phyloP scores from a whole-genome alignment of 176 grass and related monocot species.

The Oryza meyeriana region DNA sequence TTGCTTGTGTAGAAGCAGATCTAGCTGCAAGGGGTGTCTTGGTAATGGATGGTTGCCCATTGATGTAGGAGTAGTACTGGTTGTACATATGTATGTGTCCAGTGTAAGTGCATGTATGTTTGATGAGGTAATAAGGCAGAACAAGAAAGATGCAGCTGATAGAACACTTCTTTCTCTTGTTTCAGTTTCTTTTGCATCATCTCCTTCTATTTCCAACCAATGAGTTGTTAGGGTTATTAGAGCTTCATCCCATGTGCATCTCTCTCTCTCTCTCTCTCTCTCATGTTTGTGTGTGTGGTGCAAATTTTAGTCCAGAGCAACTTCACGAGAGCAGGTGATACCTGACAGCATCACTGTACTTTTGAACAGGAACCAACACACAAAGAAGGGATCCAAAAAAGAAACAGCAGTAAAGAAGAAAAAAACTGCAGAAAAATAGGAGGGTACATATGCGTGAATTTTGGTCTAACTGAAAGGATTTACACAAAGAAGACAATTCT shows the following conservation, averaged over 20 bases:
- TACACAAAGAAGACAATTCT: background rate
- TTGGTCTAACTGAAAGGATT: conserved; percentile 21
- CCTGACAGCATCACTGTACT: conserved; percentile 44
- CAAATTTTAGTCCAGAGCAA: background rate
- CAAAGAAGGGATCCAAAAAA: background rate
- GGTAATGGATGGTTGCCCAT: conserved; percentile 1
- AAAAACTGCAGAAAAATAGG: background rate
- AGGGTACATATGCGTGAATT: background rate
- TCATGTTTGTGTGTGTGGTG: background rate
- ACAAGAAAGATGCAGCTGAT: background rate
- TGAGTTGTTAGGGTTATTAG: conserved; percentile 34
- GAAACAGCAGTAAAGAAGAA: background rate
- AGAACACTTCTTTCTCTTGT: background rate
- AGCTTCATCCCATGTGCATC: conserved; percentile 30
- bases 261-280: background rate
- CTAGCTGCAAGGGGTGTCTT: conserved; percentile 19
- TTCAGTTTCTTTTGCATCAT: conserved; percentile 40
- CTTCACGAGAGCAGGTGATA: conserved; percentile 26
- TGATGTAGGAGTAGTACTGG: conserved; percentile 7
- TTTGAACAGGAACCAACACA: conserved; percentile 8
- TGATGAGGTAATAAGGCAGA: conserved; percentile 23
- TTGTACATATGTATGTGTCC: conserved; percentile 2
- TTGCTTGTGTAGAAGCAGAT: conserved; percentile 58
- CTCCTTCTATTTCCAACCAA: conserved; percentile 27
- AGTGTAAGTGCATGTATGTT: conserved; percentile 21